Evolutionary conservation across 495 filamentous ascomycete species (phyloP), one percentile per base, ranked within the genome.

Genomic region (Tuber melanosporum): DNA sequence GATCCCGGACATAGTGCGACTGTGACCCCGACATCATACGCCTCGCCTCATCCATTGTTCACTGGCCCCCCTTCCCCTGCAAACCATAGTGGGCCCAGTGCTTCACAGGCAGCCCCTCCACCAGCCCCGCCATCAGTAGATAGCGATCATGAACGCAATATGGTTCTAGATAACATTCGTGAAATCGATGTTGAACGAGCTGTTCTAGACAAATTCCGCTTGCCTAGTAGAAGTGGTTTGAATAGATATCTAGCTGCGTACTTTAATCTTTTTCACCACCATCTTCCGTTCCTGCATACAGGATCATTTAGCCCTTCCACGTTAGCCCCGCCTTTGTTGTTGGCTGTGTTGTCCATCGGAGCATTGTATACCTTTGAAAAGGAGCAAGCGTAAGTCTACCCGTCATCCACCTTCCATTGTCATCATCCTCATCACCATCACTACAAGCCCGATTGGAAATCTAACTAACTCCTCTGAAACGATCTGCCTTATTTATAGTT

Each of bases 331-430:
- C 90, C 95, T 20, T 86, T 99, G 20, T 86, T 99, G 45, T 89
- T 98, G 44, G 93, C 95, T 14, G 94, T 98, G 14, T 87, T 98
- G 75, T 98, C 96, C 10, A 97, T 99, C 79, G 95, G 95, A 80
- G 94, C 95, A 19, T 86, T 99, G 74, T 99, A 99, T 85, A 93
- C 94, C 15, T 98, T 99, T 83, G 94, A 98, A 83, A 93, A 96
- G 82, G 95, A 97, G 80, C 91, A 96, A 82, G 96, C 96, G 19
- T 91, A 83, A 81, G 82, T 82, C 70, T 49, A 78, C 57, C 39
- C 52, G 43, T 22, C 26, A 47, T 45, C n/a, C 32, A 17, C 32
- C 41, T 45, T 19, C 36, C 20, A 39, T 77, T 74, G 41, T 46
- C 32, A 75, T 74, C 44, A 41, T 45, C 76, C 32, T 46, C 32